Conservation (phyloP, 768 basidiomycete genomes). For the Leccinum broughii region DNA sequence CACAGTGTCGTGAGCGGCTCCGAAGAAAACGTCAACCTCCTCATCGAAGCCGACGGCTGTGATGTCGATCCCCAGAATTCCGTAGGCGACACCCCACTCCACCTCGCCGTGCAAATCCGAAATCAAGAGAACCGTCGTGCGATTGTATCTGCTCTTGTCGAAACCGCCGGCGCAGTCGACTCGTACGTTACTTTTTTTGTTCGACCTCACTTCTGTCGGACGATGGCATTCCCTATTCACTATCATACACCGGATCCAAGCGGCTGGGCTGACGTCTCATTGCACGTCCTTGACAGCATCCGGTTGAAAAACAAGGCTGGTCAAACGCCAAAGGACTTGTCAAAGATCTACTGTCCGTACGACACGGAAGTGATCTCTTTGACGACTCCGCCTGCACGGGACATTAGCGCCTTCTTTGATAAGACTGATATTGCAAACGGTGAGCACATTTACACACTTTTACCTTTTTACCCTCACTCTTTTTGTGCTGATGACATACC, state of each 20-base stretch:
- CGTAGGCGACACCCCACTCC: constrained; percentile 29
- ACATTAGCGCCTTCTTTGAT: constrained; percentile 9
- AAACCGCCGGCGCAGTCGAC: constrained; percentile 24
- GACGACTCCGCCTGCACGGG: constrained; percentile 23
- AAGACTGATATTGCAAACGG: constrained; percentile 22
- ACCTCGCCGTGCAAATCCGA: constrained; percentile 27
- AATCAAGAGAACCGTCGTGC: constrained; percentile 14
- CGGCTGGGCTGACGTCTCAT: background rate
- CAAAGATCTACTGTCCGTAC: constrained; percentile 19
- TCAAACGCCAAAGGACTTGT: constrained; percentile 28
- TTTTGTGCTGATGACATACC: background rate
- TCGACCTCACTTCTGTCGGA: background rate
- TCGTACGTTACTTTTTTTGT: constrained; percentile 20
- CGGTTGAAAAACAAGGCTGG: constrained; percentile 27
- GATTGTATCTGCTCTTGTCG: constrained; percentile 26
- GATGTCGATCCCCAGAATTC: constrained; percentile 30
- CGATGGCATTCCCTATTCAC: background rate
- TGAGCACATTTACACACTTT: constrained; percentile 3
- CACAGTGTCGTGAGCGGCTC: constrained; percentile 19
- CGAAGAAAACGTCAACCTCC: constrained; percentile 20
- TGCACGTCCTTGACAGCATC: constrained; percentile 15
- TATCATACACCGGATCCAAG: background rate
- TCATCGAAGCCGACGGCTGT: constrained; percentile 29
- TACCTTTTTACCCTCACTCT: background rate
- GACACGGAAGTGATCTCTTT: constrained; percentile 20